These are phyloP conservation scores for Endothia cerciana DNA, from an alignment of 2,329 filamentous ascomycete species.

Conservation along the genomic window DNA sequence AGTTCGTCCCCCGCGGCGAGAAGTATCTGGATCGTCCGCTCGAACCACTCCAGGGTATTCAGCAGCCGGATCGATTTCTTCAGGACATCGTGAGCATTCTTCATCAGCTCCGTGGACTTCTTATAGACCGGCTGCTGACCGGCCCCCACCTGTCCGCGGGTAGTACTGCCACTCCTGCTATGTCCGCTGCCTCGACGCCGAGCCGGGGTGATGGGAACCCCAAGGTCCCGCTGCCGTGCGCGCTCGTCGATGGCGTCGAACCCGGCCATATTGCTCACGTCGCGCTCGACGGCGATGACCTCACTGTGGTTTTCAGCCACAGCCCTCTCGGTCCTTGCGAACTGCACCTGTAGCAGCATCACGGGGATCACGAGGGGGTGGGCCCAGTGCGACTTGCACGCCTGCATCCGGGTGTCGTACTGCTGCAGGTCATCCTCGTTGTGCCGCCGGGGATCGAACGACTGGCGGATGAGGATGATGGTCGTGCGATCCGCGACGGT, in stretches of 20 bases:
- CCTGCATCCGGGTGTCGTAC: slow-evolving; percentile 50
- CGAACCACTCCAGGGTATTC: slow-evolving; percentile 52
- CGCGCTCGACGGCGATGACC: slow-evolving; percentile 46
- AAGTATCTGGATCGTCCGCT: slow-evolving; percentile 48
- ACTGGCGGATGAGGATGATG: slow-evolving; percentile 48
- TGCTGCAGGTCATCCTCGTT: slow-evolving; percentile 47
- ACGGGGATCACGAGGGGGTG: slow-evolving; percentile 51
- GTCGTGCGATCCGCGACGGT: slow-evolving; percentile 43
- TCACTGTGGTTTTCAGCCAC: slow-evolving; percentile 49
- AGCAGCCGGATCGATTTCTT: slow-evolving; percentile 50
- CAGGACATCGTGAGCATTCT: slow-evolving; percentile 50
- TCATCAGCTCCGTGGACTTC: slow-evolving; percentile 52
- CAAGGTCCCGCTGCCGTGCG: slow-evolving; percentile 25
- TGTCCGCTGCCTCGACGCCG: neutral
- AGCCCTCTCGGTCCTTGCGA: slow-evolving; percentile 49
- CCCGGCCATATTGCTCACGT: slow-evolving; percentile 49
- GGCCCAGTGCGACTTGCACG: slow-evolving; percentile 49
- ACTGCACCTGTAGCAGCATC: slow-evolving; percentile 51
- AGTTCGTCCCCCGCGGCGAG: slow-evolving; percentile 49
- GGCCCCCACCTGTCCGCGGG: neutral
- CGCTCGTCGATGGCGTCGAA: slow-evolving; percentile 37
- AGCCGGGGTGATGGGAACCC: slow-evolving; percentile 27
- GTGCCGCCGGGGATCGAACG: slow-evolving; percentile 47
- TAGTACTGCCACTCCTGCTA: slow-evolving; percentile 27
- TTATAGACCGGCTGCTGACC: slow-evolving; percentile 42